phyloP scores from a whole-genome alignment of 495 filamentous ascomycete genomes.

The Penicillium waksmanii region DNA sequence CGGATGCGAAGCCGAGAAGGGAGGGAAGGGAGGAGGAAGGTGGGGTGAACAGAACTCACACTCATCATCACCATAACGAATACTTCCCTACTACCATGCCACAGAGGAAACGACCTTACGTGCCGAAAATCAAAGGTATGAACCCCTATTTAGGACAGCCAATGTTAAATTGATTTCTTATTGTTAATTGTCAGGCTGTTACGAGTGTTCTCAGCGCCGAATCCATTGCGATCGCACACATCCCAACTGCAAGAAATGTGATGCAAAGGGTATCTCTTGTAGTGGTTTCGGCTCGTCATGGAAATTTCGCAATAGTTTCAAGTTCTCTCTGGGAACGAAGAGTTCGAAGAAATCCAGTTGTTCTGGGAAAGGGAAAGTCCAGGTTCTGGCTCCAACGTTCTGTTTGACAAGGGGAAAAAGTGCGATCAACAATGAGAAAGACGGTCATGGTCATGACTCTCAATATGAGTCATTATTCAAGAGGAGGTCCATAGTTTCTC shows the following conservation, averaged over 20 bases:
- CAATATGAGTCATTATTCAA: background rate
- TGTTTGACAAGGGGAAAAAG: background rate
- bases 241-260: conserved; percentile 3
- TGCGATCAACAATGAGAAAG: background rate
- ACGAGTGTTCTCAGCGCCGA: conserved; percentile 1
- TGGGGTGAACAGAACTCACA: background rate
- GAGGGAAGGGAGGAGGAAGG: background rate
- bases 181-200: background rate
- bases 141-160: background rate
- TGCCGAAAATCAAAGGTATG: background rate
- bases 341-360: background rate
- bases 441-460: background rate
- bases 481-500: background rate
- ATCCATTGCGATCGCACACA: conserved; percentile 2
- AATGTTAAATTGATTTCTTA: background rate
- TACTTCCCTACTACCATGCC: background rate
- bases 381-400: background rate
- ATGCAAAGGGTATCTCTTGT: background rate
- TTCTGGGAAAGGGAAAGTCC: background rate
- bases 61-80: background rate
- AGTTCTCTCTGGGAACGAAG: background rate
- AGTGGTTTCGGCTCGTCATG: background rate
- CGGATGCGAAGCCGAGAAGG: conserved; percentile 3
- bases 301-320: conserved; percentile 1
- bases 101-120: background rate